Percentiles rank a stretch among this genome's conserved stretches.
phyloP scores from a whole-genome alignment of 164 flowering plant genomes.

The Vitis vinifera region ASM3070453v1 NC_081815.1:1506001-1506500 shows the following conservation, averaged over 20 bases:
- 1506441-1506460: conserved; percentile 25
- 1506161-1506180: conserved; percentile 22
- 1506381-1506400: conserved; percentile 25
- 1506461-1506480: conserved; percentile 25
- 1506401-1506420: conserved; percentile 26
- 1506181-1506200: conserved; percentile 34
- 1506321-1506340: conserved; percentile 31
- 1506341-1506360: conserved; percentile 29
- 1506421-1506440: conserved; percentile 28
- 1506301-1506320: conserved; percentile 16
- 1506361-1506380: conserved; percentile 23
- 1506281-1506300: conserved; percentile 31
- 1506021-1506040: conserved; percentile 24
- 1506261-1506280: conserved; percentile 35
- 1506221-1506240: conserved; percentile 20
- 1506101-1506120: conserved; percentile 18
- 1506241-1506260: conserved; percentile 32
- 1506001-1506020: conserved; percentile 3
- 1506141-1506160: conserved; percentile 25
- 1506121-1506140: conserved; percentile 31
- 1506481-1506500: conserved; percentile 13
- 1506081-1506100: conserved; percentile 31
- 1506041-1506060: conserved; percentile 36
- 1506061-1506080: conserved; percentile 25
- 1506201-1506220: conserved; percentile 29